Evolutionary conservation across 2,329 filamentous ascomycete genomes (phyloP).

Genomic region (Emergomyces orientalis): DNA sequence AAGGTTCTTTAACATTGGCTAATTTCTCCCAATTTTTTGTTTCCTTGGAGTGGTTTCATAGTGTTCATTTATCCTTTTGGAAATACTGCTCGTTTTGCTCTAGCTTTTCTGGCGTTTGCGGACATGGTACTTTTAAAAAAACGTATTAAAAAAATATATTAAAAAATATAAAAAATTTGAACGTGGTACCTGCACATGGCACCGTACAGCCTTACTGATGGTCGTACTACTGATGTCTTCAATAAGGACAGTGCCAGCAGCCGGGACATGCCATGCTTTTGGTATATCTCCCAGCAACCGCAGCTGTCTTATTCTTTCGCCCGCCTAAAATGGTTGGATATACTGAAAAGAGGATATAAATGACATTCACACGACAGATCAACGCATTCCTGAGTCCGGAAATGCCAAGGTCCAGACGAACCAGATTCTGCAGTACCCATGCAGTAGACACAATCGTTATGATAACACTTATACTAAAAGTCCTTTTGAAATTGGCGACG

Average conservation of each 20-base stretch:
- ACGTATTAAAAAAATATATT: too few relatives aligned
- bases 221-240: background rate
- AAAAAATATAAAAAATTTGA: background rate
- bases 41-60: background rate
- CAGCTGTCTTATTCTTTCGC: background rate
- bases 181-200: slow-evolving; percentile 4
- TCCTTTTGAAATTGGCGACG: background rate
- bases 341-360: background rate
- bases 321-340: background rate
- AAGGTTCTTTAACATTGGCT: background rate
- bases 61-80: background rate
- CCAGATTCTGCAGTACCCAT: background rate
- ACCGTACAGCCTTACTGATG: background rate
- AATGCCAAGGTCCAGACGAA: background rate
- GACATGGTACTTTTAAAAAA: background rate
- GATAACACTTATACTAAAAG: too few relatives aligned
- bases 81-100: background rate
- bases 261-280: background rate
- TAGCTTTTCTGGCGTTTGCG: background rate
- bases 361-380: background rate
- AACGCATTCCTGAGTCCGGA: background rate
- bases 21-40: background rate
- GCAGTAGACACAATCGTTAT: background rate
- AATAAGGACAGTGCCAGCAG: background rate
- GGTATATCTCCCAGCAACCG: background rate